Evolutionary conservation across 108 stramenopile species (phyloP).

Genomic region (Pseudonitzschia delicatissima): DNA sequence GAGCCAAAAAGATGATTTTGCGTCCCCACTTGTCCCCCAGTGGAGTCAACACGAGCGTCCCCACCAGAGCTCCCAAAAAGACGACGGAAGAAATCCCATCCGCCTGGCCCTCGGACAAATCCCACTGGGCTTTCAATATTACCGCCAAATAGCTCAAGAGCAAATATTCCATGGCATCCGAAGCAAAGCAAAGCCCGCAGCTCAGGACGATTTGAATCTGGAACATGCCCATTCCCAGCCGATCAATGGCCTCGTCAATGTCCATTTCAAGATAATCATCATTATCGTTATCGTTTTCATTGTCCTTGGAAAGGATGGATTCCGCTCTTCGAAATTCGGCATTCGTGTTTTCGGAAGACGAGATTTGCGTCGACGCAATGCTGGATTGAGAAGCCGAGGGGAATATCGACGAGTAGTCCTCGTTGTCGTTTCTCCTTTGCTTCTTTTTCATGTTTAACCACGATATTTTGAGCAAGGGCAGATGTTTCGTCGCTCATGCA

Average conservation of each 20-base stretch:
- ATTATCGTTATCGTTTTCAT: neutral
- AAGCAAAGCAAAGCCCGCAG: slow-evolving; percentile 65
- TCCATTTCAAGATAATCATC: neutral
- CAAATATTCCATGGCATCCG: slow-evolving; percentile 73
- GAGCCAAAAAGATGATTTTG: slow-evolving; percentile 46
- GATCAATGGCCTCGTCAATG: slow-evolving; percentile 41
- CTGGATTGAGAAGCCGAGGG: neutral
- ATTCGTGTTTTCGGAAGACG: neutral
- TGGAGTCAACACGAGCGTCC: slow-evolving; percentile 55
- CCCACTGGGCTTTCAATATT: slow-evolving; percentile 55
- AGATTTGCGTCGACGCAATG: neutral
- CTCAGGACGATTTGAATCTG: slow-evolving; percentile 55
- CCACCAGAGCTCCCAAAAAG: slow-evolving; percentile 62
- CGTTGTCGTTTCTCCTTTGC: no score
- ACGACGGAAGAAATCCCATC: slow-evolving; percentile 54
- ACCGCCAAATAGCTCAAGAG: slow-evolving; percentile 58
- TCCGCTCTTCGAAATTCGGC: no score
- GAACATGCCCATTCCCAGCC: slow-evolving; percentile 59
- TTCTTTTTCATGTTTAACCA: no score
- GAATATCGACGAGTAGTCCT: slow-evolving; percentile 8
- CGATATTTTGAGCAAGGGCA: no score
- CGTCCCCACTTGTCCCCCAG: slow-evolving; percentile 68
- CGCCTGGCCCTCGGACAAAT: slow-evolving; percentile 36
- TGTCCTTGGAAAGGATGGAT: no score
- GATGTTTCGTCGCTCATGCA: neutral